Percentiles rank a stretch among this genome's conserved stretches.
Conservation (phyloP, 2,329 filamentous ascomycete genomes). For the Cordyceps pruinosa region DNA sequence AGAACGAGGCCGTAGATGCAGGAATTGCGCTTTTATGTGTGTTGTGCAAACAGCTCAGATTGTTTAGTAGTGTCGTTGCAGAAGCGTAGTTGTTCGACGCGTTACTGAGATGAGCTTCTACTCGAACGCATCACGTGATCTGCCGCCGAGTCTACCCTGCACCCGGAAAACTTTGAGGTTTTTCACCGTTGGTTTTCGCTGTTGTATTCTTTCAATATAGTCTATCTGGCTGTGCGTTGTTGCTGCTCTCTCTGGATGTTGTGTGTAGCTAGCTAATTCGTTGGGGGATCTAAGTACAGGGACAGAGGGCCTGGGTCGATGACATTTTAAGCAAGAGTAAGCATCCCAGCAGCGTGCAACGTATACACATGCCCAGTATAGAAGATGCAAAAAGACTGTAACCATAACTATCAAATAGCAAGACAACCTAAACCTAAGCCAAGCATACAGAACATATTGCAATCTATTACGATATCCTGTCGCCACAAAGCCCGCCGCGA, state of each 20-base stretch:
- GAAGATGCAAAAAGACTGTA: no score
- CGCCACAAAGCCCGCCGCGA: no score
- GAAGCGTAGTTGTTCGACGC: neutral
- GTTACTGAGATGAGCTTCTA: slow-evolving; percentile 8
- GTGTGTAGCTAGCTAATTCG: neutral
- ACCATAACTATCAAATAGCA: no score
- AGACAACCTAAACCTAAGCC: no score
- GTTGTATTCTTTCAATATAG: neutral
- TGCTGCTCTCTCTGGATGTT: neutral
- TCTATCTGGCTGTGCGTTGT: no score
- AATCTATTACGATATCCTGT: neutral
- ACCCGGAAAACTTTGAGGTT: neutral
- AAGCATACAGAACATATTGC: neutral
- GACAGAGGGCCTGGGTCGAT: no score
- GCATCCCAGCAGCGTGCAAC: no score
- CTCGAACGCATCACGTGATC: neutral
- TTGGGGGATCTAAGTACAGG: neutral
- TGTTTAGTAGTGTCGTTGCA: neutral
- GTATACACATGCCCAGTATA: no score
- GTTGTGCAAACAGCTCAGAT: neutral
- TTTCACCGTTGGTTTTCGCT: neutral
- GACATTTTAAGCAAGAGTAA: no score
- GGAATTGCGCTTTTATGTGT: neutral
- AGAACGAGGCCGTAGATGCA: neutral
- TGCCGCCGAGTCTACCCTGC: neutral